Conservation (phyloP, 2,329 filamentous ascomycete species). For the Septoria petroselini region DNA sequence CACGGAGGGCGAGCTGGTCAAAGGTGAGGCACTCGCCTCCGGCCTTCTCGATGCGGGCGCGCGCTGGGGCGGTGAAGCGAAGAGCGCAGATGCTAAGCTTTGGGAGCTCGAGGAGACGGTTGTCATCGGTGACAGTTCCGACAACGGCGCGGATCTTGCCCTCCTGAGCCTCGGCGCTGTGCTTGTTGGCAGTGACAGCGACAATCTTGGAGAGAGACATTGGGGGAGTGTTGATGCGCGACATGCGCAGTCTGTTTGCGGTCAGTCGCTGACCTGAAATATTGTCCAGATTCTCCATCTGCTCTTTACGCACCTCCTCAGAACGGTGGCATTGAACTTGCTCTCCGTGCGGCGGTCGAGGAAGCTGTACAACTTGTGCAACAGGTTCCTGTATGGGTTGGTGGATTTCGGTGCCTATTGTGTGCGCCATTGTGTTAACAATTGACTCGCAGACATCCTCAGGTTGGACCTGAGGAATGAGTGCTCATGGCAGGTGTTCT, state of each 20-base stretch:
- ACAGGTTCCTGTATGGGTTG: slow-evolving; percentile 41
- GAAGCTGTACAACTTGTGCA: slow-evolving; percentile 52
- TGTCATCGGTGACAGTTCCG: slow-evolving; percentile 96
- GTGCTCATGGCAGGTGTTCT: slow-evolving; percentile 23
- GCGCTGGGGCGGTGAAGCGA: slow-evolving; percentile 93
- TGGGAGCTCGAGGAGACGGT: slow-evolving; percentile 83
- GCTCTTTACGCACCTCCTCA: slow-evolving; percentile 54
- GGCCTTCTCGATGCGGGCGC: slow-evolving; percentile 86
- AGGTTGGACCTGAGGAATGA: slow-evolving; percentile 6
- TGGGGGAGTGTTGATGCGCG: slow-evolving; percentile 82
- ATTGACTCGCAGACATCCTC: slow-evolving; percentile 27
- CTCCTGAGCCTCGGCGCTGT: slow-evolving; percentile 54
- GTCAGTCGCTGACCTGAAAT: slow-evolving; percentile 1
- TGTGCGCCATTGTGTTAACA: slow-evolving; percentile 20
- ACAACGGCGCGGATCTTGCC: slow-evolving; percentile 89
- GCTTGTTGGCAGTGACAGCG: slow-evolving; percentile 53
- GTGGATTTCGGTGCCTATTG: slow-evolving; percentile 81
- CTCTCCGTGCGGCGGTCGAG: slow-evolving; percentile 73
- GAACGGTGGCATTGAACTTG: slow-evolving; percentile 97
- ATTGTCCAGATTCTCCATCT: slow-evolving; percentile 6
- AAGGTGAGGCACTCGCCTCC: slow-evolving; percentile 94
- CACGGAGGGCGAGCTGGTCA: slow-evolving; percentile 92
- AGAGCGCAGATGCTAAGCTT: slow-evolving; percentile 93
- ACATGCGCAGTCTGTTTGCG: slow-evolving; percentile 80
- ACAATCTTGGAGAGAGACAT: slow-evolving; percentile 93